Evolutionary conservation across 2,329 filamentous ascomycete genomes (phyloP).

Genomic region (Paramyrothecium roridum): DNA sequence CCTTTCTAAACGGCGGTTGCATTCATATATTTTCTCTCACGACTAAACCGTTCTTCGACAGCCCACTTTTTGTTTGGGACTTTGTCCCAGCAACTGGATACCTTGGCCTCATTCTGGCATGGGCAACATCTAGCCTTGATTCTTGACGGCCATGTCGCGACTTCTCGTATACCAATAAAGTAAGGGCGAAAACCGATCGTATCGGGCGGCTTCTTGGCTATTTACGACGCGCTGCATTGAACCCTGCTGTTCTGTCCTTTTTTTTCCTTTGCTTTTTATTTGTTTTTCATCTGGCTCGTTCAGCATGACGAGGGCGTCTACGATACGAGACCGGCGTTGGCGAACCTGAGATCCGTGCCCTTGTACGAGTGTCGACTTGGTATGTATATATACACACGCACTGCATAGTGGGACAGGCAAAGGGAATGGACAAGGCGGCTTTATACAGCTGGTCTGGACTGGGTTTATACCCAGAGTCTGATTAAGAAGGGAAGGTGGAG

Average conservation of each 20-base stretch:
- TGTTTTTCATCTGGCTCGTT: conserved; percentile 7
- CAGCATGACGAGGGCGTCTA: conserved; percentile 26
- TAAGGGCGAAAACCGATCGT: not conserved
- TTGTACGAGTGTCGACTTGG: conserved; percentile 21
- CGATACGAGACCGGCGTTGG: conserved; percentile 22
- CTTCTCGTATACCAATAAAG: not conserved
- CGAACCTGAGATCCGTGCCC: conserved; percentile 20
- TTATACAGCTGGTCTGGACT: conserved; percentile 16
- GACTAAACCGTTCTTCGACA: not conserved
- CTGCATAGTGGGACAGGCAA: conserved; percentile 8
- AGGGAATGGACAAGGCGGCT: conserved; percentile 11
- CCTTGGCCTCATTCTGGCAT: not conserved
- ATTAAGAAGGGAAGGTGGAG: too few relatives aligned
- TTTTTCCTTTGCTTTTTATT: conserved; percentile 11
- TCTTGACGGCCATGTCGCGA: not conserved
- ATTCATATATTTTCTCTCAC: not conserved
- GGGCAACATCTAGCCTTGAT: not conserved
- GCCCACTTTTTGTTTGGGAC: too few relatives aligned
- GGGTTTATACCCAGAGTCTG: conserved; percentile 7
- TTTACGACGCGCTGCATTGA: not conserved
- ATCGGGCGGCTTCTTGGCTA: not conserved
- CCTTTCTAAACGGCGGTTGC: too few relatives aligned
- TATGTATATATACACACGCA: conserved; percentile 21
- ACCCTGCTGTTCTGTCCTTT: not conserved
- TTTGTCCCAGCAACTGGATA: too few relatives aligned